Evolutionary conservation across 1,284 basidiomycete species (phyloP).

Genomic region (Cerrena zonata): DNA sequence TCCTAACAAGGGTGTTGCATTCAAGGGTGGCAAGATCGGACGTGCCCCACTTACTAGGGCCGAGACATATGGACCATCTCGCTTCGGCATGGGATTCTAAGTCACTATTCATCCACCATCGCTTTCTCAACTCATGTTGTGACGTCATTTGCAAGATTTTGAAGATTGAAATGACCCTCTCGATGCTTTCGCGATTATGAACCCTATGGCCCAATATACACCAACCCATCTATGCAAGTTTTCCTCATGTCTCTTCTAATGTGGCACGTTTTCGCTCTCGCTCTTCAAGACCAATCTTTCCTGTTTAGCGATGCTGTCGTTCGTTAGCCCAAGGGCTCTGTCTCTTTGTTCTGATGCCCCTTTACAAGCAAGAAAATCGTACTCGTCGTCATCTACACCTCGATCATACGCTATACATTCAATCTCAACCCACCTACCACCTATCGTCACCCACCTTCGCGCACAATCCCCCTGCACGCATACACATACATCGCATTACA

Average conservation of each 20-base stretch:
- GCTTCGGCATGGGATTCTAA: slow-evolving; percentile 26
- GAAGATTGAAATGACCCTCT: background rate
- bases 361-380: background rate
- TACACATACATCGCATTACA: background rate
- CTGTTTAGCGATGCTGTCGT: background rate
- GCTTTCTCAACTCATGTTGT: background rate
- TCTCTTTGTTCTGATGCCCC: background rate
- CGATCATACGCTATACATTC: background rate
- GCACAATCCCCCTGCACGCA: background rate
- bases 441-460: background rate
- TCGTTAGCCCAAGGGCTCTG: background rate
- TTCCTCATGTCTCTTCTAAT: background rate
- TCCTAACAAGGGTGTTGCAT: slow-evolving; percentile 47
- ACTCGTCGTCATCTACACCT: background rate
- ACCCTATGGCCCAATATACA: background rate
- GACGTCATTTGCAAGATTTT: background rate
- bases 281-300: background rate
- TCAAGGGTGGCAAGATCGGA: slow-evolving; percentile 50
- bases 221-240: background rate
- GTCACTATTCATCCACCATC: no score
- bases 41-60: slow-evolving; percentile 47
- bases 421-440: background rate
- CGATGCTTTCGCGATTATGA: background rate
- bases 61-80: slow-evolving; percentile 59
- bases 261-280: background rate